Percentiles rank a stretch among this genome's conserved stretches.
Evolutionary conservation across 257 asterid species (phyloP).

Genomic region (Pogostemon cablin): DNA sequence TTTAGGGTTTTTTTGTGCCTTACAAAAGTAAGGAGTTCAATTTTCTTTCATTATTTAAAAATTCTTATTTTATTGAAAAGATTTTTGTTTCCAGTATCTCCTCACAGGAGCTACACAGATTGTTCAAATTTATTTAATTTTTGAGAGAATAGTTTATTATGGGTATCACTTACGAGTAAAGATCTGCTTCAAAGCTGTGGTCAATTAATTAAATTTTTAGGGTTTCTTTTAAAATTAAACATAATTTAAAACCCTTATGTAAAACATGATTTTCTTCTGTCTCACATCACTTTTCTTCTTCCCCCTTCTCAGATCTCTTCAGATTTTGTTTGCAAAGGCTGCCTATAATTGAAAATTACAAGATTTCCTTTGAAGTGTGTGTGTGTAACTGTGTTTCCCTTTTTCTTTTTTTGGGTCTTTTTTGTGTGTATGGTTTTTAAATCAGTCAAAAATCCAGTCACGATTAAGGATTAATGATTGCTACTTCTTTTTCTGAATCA

Average conservation of each 20-base stretch:
- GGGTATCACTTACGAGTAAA: background rate
- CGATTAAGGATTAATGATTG: slow-evolving; percentile 21
- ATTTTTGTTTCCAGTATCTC: background rate
- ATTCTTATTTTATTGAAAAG: slow-evolving; percentile 17
- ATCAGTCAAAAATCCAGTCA: slow-evolving; percentile 45
- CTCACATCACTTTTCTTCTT: background rate
- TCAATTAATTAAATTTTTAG: background rate
- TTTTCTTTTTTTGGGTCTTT: background rate
- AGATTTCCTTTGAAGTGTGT: slow-evolving; percentile 3
- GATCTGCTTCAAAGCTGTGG: background rate
- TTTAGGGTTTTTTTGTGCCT: slow-evolving; percentile 39
- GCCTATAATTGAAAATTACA: background rate
- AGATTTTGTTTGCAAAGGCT: background rate
- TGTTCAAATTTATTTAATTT: background rate
- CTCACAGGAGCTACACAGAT: too few species aligned
- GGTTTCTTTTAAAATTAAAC: slow-evolving; percentile 7
- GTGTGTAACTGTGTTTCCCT: background rate
- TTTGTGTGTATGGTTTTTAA: background rate
- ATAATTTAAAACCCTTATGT: background rate
- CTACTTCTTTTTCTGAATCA: background rate
- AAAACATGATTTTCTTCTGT: background rate
- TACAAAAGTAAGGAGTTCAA: background rate
- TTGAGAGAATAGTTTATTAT: background rate
- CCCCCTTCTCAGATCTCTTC: slow-evolving; percentile 8
- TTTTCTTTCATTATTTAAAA: background rate